phyloP scores from a whole-genome alignment of 352 stramenopile genomes.

The Pythium graminicola region DNA sequence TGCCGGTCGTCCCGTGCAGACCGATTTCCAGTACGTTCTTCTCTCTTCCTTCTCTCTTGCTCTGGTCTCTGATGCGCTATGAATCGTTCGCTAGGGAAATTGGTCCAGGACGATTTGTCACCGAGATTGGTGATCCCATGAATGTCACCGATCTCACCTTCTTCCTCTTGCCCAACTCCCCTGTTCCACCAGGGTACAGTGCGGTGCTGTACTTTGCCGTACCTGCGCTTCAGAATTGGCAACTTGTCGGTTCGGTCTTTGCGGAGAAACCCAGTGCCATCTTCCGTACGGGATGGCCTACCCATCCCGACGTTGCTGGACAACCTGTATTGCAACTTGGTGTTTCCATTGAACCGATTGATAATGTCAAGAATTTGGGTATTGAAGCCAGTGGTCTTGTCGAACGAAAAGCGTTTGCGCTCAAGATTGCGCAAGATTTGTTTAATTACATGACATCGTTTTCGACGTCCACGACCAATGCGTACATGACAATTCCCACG shows the following conservation, averaged over 20 bases:
- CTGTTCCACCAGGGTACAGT: conserved; percentile 29
- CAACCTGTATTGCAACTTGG: conserved; percentile 36
- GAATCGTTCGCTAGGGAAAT: conserved; percentile 24
- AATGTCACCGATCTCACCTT: conserved; percentile 43
- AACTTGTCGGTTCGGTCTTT: conserved; percentile 35
- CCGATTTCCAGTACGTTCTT: conserved; percentile 30
- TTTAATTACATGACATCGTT: conserved; percentile 85
- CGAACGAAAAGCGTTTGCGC: conserved; percentile 54
- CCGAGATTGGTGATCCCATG: conserved; percentile 30
- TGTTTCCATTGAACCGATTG: conserved; percentile 36
- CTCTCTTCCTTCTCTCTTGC: neutral
- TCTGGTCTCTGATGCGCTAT: neutral
- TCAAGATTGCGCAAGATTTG: conserved; percentile 83
- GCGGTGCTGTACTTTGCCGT: conserved; percentile 41
- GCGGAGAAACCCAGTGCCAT: conserved; percentile 37
- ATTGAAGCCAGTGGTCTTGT: conserved; percentile 33
- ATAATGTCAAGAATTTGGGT: conserved; percentile 40
- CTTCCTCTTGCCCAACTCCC: conserved; percentile 39
- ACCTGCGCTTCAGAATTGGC: conserved; percentile 38
- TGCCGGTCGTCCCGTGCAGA: conserved; percentile 37
- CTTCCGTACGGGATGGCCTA: conserved; percentile 39
- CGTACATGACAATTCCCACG: conserved; percentile 68
- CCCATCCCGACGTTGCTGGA: conserved; percentile 31
- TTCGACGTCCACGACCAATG: conserved; percentile 36
- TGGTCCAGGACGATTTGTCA: conserved; percentile 27